Conservation (phyloP, 495 filamentous ascomycete species). For the Aspergillus olivimuriae region DNA sequence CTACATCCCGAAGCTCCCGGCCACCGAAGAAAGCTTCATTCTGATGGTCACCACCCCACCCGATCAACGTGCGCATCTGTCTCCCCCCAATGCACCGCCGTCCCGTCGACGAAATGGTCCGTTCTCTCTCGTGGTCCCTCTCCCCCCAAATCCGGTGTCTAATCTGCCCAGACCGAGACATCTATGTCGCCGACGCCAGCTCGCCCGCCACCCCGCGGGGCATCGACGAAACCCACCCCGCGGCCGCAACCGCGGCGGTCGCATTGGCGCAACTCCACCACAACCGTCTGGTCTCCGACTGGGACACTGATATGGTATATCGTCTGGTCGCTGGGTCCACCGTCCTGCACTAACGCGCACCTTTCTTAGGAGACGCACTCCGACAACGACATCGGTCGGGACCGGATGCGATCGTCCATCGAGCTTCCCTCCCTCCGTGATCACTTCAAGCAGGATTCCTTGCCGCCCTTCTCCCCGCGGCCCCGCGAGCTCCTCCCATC, state of each 20-base stretch:
- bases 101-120: constrained; percentile 34
- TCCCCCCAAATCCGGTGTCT: neutral
- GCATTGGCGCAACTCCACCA: constrained; percentile 84
- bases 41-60: constrained; percentile 91
- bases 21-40: constrained; percentile 95
- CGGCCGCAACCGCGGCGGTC: constrained; percentile 72
- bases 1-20: constrained; percentile 97
- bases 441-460: constrained; percentile 65
- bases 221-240: constrained; percentile 65
- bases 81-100: constrained; percentile 47
- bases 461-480: constrained; percentile 54
- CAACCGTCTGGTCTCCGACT: constrained; percentile 72
- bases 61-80: constrained; percentile 57
- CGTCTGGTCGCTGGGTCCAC: neutral
- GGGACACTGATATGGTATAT: constrained; percentile 77
- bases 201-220: constrained; percentile 65
- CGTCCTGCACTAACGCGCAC: neutral
- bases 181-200: constrained; percentile 60
- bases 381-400: constrained; percentile 59
- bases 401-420: constrained; percentile 52
- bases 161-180: constrained; percentile 38
- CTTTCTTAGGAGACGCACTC: constrained; percentile 59
- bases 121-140: constrained; percentile 4
- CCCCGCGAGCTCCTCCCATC: constrained; percentile 74
- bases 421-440: constrained; percentile 69